These are phyloP conservation scores for Nakazawaea pomicola DNA, from an alignment of 805 yeast genomes.

Conservation along the genomic window DNA sequence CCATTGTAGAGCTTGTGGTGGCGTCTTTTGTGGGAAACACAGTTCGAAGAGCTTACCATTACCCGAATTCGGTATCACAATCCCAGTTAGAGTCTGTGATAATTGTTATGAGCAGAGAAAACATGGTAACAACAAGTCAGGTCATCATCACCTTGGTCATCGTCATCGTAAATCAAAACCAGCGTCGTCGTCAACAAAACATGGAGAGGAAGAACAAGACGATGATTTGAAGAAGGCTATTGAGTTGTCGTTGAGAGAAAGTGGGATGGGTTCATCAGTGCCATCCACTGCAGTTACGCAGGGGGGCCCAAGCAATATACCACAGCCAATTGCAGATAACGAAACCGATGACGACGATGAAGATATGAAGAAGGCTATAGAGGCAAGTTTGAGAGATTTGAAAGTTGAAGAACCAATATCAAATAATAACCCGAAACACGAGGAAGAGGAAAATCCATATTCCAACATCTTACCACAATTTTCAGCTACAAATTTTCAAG, in stretches of 20 bases:
- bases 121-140: conserved; percentile 16
- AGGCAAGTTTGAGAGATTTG: conserved; percentile 79
- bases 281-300: conserved; percentile 6
- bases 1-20: conserved; percentile 97
- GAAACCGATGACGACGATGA: conserved; percentile 67
- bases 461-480: conserved; percentile 4
- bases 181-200: conserved; percentile 18
- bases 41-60: conserved; percentile 69
- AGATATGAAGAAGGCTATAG: conserved; percentile 91
- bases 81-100: conserved; percentile 92
- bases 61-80: conserved; percentile 80
- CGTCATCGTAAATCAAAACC: conserved; percentile 17
- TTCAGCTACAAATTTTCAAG: too few species aligned
- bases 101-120: conserved; percentile 70
- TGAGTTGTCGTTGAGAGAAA: conserved; percentile 68
- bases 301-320: conserved; percentile 15
- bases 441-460: conserved; percentile 11
- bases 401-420: too few species aligned
- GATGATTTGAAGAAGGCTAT: conserved; percentile 77
- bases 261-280: conserved; percentile 20
- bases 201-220: conserved; percentile 50
- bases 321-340: conserved; percentile 9
- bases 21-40: conserved; percentile 83
- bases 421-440: not conserved
- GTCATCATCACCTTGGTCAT: conserved; percentile 1